Evolutionary conservation across 2,329 filamentous ascomycete species (phyloP).

Genomic region (Clonostachys sp.): DNA sequence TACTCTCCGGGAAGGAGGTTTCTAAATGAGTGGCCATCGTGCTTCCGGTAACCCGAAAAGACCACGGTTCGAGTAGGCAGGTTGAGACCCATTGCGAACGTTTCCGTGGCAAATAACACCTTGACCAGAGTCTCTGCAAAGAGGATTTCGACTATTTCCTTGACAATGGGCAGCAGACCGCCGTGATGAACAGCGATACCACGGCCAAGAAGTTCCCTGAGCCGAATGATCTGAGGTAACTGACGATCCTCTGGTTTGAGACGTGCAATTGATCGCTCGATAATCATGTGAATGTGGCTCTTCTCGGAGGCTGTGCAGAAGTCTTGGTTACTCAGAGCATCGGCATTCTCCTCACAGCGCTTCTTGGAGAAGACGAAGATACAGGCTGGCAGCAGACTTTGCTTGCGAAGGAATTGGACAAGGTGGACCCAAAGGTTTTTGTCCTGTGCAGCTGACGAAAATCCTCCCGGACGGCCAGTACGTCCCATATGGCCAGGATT

Average conservation of each 20-base stretch:
- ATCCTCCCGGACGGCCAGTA: slow-evolving; percentile 77
- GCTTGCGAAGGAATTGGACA: slow-evolving; percentile 84
- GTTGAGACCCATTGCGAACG: slow-evolving; percentile 97
- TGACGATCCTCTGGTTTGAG: slow-evolving; percentile 85
- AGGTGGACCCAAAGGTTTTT: slow-evolving; percentile 96
- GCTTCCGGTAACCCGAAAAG: slow-evolving; percentile 95
- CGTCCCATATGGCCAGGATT: slow-evolving; percentile 82
- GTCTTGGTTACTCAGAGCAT: slow-evolving; percentile 90
- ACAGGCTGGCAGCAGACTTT: slow-evolving; percentile 82
- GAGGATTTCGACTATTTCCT: slow-evolving; percentile 94
- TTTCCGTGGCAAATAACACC: slow-evolving; percentile 95
- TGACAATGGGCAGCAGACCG: slow-evolving; percentile 90
- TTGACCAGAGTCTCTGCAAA: slow-evolving; percentile 96
- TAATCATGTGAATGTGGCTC: slow-evolving; percentile 95
- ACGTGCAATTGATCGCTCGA: slow-evolving; percentile 89
- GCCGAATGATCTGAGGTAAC: slow-evolving; percentile 85
- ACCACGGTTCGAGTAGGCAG: slow-evolving; percentile 93
- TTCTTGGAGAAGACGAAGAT: slow-evolving; percentile 99
- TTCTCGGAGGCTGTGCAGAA: slow-evolving; percentile 93
- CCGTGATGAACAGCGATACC: slow-evolving; percentile 97
- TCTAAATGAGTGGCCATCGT: slow-evolving; percentile 87
- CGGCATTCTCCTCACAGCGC: slow-evolving; percentile 93
- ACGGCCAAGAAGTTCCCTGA: slow-evolving; percentile 78
- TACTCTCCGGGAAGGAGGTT: slow-evolving; percentile 94
- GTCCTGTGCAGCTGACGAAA: slow-evolving; percentile 88